Evolutionary conservation across 257 asterid species (phyloP).

Genomic region (Orobanche coerulescens): DNA sequence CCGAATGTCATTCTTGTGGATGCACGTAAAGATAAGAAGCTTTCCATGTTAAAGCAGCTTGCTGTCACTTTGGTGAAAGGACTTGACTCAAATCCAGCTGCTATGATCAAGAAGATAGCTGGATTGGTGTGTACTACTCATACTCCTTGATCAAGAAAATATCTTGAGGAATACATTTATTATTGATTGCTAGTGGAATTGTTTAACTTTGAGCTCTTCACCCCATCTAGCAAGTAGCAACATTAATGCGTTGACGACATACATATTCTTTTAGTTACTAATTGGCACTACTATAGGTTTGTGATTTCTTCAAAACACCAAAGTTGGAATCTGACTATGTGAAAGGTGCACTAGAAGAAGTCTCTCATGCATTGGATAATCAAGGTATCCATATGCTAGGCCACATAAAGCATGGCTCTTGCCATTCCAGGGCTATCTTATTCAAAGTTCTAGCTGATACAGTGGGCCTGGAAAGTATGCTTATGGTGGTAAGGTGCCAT

Average conservation of each 20-base stretch:
- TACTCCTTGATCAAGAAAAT: slow-evolving; percentile 14
- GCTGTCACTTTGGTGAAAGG: slow-evolving; percentile 72
- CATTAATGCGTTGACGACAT: background rate
- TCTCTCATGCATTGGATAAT: slow-evolving; percentile 56
- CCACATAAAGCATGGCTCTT: slow-evolving; percentile 73
- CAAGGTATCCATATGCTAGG: slow-evolving; percentile 82
- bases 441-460: slow-evolving; percentile 90
- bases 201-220: background rate
- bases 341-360: slow-evolving; percentile 74
- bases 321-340: slow-evolving; percentile 48
- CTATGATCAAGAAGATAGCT: slow-evolving; percentile 78
- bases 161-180: background rate
- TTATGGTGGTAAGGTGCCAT: slow-evolving; percentile 68
- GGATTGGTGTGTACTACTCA: slow-evolving; percentile 57
- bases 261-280: background rate
- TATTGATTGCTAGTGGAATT: slow-evolving; percentile 7
- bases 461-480: slow-evolving; percentile 67
- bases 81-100: slow-evolving; percentile 57
- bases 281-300: slow-evolving; percentile 41
- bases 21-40: slow-evolving; percentile 80
- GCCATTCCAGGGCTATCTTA: slow-evolving; percentile 77
- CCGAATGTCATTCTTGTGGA: slow-evolving; percentile 80
- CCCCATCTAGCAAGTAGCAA: slow-evolving; percentile 5
- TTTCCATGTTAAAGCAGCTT: slow-evolving; percentile 86
- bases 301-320: slow-evolving; percentile 64